A percentile compares a stretch with the other conserved stretches of the same genome.
Evolutionary conservation across 768 basidiomycete species (phyloP).

Genomic region (Piloderma croceum): DNA sequence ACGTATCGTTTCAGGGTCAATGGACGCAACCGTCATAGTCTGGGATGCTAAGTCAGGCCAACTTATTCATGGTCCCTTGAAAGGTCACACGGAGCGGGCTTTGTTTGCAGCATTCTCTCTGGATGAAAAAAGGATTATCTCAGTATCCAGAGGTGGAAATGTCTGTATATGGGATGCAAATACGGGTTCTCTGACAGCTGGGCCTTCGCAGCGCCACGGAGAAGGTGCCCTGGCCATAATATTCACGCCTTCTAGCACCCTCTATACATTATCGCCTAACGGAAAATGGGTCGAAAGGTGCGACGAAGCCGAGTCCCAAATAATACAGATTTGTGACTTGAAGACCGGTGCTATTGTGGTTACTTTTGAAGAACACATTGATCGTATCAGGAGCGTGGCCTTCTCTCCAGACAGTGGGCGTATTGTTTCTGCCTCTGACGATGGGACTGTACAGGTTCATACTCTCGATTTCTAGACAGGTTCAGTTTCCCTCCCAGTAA

Average conservation of each 20-base stretch:
- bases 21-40: constrained; percentile 15
- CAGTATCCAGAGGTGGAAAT: constrained; percentile 8
- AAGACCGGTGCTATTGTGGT: constrained; percentile 3
- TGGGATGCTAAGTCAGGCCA: constrained; percentile 4
- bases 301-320: constrained; percentile 11
- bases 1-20: constrained; percentile 32
- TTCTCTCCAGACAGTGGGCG: too few relatives aligned
- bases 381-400: too few relatives aligned
- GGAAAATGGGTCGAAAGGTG: constrained; percentile 13
- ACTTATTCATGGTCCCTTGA: not conserved
- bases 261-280: constrained; percentile 18
- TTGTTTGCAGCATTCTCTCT: constrained; percentile 9
- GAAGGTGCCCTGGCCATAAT: constrained; percentile 10
- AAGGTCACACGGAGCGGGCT: constrained; percentile 8
- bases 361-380: constrained; percentile 10
- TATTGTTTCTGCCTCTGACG: too few relatives aligned
- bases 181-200: constrained; percentile 1
- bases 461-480: too few relatives aligned
- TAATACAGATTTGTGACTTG: constrained; percentile 17
- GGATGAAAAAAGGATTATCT: constrained; percentile 8
- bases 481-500: too few relatives aligned
- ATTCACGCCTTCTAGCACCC: constrained; percentile 15
- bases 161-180: constrained; percentile 6
- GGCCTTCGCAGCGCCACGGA: constrained; percentile 11
- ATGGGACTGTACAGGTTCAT: too few relatives aligned